phyloP scores from a whole-genome alignment of 2,329 filamentous ascomycete species.

The Fusarium sp. region DNA sequence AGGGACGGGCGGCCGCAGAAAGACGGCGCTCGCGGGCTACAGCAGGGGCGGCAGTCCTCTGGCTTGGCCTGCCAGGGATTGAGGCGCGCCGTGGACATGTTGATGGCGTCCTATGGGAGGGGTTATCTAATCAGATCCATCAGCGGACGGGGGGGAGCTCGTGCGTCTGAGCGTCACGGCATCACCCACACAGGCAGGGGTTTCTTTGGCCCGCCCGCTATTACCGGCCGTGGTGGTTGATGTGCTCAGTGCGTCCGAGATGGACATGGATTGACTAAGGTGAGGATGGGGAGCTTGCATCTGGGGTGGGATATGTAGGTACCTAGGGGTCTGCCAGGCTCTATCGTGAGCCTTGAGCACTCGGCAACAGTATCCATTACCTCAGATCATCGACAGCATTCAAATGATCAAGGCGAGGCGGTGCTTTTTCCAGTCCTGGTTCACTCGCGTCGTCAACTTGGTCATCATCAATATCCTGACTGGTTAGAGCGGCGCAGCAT shows the following conservation, averaged over 20 bases:
- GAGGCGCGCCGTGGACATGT: neutral
- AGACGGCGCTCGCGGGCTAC: neutral
- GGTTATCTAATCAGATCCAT: slow-evolving; percentile 46
- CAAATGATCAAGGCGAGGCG: neutral
- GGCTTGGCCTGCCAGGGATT: slow-evolving; percentile 3
- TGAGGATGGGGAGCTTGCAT: neutral
- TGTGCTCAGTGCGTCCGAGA: slow-evolving; percentile 28
- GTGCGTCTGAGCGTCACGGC: slow-evolving; percentile 5
- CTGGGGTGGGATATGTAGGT: neutral
- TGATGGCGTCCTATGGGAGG: slow-evolving; percentile 11
- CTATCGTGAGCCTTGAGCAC: neutral
- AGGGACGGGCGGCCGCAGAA: neutral
- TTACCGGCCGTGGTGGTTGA: slow-evolving; percentile 5
- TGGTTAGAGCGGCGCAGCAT: slow-evolving; percentile 2
- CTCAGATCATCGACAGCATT: neutral
- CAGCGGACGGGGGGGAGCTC: neutral
- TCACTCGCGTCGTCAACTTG: neutral
- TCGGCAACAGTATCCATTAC: neutral
- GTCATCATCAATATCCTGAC: neutral
- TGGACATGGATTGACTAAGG: slow-evolving; percentile 6
- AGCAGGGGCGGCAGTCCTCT: slow-evolving; percentile 9
- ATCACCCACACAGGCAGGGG: slow-evolving; percentile 13
- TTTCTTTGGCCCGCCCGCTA: slow-evolving; percentile 28
- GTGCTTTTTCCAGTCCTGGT: slow-evolving; percentile 13
- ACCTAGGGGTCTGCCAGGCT: neutral